These are phyloP conservation scores for Populus nigra DNA, from an alignment of 345 rosid species.

Conservation along the genomic window DNA sequence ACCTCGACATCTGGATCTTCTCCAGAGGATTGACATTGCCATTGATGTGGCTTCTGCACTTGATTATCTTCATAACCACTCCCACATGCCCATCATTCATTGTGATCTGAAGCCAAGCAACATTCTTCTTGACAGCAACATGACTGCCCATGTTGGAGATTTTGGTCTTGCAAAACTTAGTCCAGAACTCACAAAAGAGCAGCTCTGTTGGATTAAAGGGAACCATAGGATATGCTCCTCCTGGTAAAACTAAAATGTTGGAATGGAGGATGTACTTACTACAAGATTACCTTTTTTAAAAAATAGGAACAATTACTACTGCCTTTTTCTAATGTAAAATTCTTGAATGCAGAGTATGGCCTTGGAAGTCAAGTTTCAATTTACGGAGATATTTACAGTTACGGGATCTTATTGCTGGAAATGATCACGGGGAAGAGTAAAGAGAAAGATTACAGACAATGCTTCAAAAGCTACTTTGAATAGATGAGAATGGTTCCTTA, in stretches of 20 bases:
- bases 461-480: too few species aligned
- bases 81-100: background rate
- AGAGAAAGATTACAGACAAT: too few species aligned
- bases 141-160: background rate
- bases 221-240: constrained; percentile 7
- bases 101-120: constrained; percentile 1
- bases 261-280: too few species aligned
- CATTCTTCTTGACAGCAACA: background rate
- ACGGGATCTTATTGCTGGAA: constrained; percentile 6
- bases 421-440: constrained; percentile 5
- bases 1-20: background rate
- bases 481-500: too few species aligned
- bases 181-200: background rate
- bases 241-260: background rate
- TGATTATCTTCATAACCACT: background rate
- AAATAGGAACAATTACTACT: too few species aligned
- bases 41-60: constrained; percentile 2
- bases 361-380: background rate
- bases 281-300: too few species aligned
- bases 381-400: background rate
- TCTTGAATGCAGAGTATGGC: background rate
- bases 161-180: background rate
- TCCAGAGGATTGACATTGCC: background rate
- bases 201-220: constrained; percentile 2
- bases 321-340: too few species aligned